phyloP scores from a whole-genome alignment of 2,329 filamentous ascomycete genomes.

The Nigrospora sphaerica region DNA sequence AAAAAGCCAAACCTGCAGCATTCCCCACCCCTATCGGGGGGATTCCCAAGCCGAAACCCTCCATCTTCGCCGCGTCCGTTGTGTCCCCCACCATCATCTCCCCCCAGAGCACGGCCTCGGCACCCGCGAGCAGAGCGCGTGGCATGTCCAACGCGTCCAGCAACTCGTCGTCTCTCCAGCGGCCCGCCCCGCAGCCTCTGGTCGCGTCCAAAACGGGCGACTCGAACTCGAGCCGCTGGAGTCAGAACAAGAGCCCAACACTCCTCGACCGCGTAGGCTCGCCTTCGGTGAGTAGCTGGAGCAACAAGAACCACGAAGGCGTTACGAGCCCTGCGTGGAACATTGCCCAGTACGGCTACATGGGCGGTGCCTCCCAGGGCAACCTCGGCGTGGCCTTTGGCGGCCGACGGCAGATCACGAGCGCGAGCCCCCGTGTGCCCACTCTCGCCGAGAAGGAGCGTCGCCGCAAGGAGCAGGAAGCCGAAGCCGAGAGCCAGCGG shows the following conservation, averaged over 20 bases:
- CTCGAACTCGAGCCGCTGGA: slow-evolving; percentile 48
- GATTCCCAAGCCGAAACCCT: slow-evolving; percentile 48
- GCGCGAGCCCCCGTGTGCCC: slow-evolving; percentile 69
- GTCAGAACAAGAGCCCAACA: slow-evolving; percentile 56
- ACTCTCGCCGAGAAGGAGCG: slow-evolving; percentile 81
- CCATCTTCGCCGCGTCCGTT: slow-evolving; percentile 7
- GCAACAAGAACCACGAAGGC: slow-evolving; percentile 73
- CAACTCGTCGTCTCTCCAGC: slow-evolving; percentile 41
- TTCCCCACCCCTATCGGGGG: slow-evolving; percentile 70
- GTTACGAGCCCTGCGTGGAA: slow-evolving; percentile 91
- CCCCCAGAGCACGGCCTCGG: slow-evolving; percentile 56
- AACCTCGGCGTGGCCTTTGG: slow-evolving; percentile 93
- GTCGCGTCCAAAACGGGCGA: slow-evolving; percentile 45
- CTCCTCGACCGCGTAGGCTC: slow-evolving; percentile 40
- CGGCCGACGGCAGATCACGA: slow-evolving; percentile 86
- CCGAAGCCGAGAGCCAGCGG: slow-evolving; percentile 53
- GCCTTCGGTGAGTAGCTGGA: slow-evolving; percentile 76
- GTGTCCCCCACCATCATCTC: slow-evolving; percentile 41
- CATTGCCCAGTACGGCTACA: slow-evolving; percentile 96
- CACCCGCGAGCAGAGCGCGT: slow-evolving; percentile 40
- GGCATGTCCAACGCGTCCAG: slow-evolving; percentile 53
- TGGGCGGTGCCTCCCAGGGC: slow-evolving; percentile 93
- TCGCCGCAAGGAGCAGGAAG: slow-evolving; percentile 45
- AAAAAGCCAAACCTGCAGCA: slow-evolving; percentile 62
- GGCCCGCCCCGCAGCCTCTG: slow-evolving; percentile 24